These are phyloP conservation scores for Lyophyllum semitale DNA, from an alignment of 768 basidiomycete species.

Conservation along the genomic window DNA sequence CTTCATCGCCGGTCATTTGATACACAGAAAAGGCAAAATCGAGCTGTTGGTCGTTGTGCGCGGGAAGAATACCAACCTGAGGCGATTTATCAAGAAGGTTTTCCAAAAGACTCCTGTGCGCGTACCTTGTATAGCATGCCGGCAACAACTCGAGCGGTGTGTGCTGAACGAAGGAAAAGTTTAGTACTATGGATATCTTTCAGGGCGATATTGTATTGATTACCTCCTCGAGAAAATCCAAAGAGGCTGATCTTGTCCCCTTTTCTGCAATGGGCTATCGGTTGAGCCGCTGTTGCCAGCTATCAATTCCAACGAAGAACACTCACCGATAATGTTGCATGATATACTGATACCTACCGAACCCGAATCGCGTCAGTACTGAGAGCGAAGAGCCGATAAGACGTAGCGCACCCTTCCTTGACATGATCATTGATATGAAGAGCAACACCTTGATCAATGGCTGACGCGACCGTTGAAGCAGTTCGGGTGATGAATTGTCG, in stretches of 20 bases:
- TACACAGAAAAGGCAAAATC: slow-evolving; percentile 37
- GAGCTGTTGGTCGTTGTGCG: slow-evolving; percentile 31
- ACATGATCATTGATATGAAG: slow-evolving; percentile 29
- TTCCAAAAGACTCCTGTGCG: neutral
- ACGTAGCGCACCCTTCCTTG: slow-evolving; percentile 26
- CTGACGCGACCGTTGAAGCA: slow-evolving; percentile 16
- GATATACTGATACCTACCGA: slow-evolving; percentile 21
- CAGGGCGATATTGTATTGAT: neutral
- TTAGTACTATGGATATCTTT: neutral
- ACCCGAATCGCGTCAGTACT: neutral
- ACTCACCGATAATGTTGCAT: slow-evolving; percentile 25
- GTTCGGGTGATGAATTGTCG: slow-evolving; percentile 21
- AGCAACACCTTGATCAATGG: slow-evolving; percentile 23
- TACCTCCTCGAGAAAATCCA: slow-evolving; percentile 30
- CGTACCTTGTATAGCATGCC: slow-evolving; percentile 35
- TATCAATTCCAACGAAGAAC: neutral
- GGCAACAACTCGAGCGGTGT: slow-evolving; percentile 29
- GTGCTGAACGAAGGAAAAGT: slow-evolving; percentile 10
- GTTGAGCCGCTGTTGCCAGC: too few relatives aligned
- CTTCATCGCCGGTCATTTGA: slow-evolving; percentile 25
- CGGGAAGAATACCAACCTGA: slow-evolving; percentile 31
- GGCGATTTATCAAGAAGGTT: neutral
- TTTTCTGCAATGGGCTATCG: slow-evolving; percentile 12
- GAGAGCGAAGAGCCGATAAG: neutral
- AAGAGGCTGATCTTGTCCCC: slow-evolving; percentile 32